Evolutionary conservation across 352 stramenopile species (phyloP).

Genomic region (Pythium dissotocum): DNA sequence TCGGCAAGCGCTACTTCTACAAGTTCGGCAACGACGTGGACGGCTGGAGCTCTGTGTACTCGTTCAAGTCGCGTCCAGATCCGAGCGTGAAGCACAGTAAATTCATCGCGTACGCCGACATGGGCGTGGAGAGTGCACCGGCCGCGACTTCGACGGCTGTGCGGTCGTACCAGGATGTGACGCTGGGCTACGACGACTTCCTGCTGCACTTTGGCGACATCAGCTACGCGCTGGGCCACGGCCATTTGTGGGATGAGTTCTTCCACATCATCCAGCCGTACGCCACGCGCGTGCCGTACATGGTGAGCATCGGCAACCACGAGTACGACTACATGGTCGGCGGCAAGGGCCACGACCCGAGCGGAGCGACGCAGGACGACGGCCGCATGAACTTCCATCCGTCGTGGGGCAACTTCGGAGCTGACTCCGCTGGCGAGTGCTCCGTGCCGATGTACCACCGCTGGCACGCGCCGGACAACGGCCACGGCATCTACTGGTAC

Average conservation of each 20-base stretch:
- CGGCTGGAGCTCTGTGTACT: constrained; percentile 68
- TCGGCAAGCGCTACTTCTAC: constrained; percentile 65
- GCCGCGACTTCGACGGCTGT: constrained; percentile 31
- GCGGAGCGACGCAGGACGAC: constrained; percentile 41
- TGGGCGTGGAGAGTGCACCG: constrained; percentile 58
- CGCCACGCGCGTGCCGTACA: constrained; percentile 73
- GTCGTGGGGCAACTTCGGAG: constrained; percentile 66
- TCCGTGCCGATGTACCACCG: constrained; percentile 78
- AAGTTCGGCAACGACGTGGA: constrained; percentile 77
- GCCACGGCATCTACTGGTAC: constrained; percentile 85
- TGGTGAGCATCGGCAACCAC: constrained; percentile 80
- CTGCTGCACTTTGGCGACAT: constrained; percentile 43
- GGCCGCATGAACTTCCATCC: constrained; percentile 73
- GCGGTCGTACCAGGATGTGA: constrained; percentile 31
- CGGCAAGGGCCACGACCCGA: constrained; percentile 54
- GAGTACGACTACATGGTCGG: constrained; percentile 75
- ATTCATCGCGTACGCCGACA: constrained; percentile 84
- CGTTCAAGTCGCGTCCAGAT: constrained; percentile 49
- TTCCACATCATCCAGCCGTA: constrained; percentile 72
- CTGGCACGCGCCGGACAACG: constrained; percentile 61
- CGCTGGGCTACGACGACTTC: constrained; percentile 34
- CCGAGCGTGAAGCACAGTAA: constrained; percentile 37
- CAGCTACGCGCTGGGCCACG: constrained; percentile 47
- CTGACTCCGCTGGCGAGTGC: constrained; percentile 73
- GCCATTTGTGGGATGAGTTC: constrained; percentile 71